Evolutionary conservation across 176 grass and related monocot species (phyloP), one percentile per base, ranked within the genome.

Genomic region (Musa itinerans): DNA sequence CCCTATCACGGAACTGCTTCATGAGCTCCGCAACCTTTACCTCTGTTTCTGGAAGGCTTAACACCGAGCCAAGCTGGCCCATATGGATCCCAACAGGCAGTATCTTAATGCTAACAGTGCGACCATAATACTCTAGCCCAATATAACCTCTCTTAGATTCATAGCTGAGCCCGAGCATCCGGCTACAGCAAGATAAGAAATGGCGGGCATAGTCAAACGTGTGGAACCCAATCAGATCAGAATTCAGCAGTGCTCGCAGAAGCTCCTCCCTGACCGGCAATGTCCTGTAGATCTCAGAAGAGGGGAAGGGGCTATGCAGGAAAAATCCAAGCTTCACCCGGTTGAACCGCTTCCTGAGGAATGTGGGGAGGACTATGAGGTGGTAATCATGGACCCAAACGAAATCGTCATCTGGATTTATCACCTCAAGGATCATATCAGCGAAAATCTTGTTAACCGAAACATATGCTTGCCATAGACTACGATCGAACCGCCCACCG

Each of bases 301-400:
- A 92, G 1, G 89, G 92, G 78, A 96, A 96, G 1, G 93, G 93
- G 76, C 93, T 96, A 66, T 96, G 93, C 8, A 96, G 83, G 85
- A 92, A 92, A 78, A 96, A 96, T 0, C 89, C 93, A 0, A 96
- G 87, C 89, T 92, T 92, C 19, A 90, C 87, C 26, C 89, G 73
- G 54, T 96, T 92, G 76, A 92, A 96, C 4, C 89, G 82, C 74
- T 92, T 96, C 43, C 93, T 85, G 17, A 96, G 79, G 78, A 96
- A 96, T 0, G 93, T 96, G 0, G 93, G 93, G 29, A 96, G 68
- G 72, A 96, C 79, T 89, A 96, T 96, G 43, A 96, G 89, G 61
- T 96, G 93, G 81, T 96, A 96, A 49, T 96, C 93, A 66, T 96
- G 89, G 78, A 96, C 89, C 93, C 93, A 96, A 2, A 96, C 93